Base-by-base conservation (phyloP, 2,329 filamentous ascomycete species). In the Thelonectria discophora region DNA sequence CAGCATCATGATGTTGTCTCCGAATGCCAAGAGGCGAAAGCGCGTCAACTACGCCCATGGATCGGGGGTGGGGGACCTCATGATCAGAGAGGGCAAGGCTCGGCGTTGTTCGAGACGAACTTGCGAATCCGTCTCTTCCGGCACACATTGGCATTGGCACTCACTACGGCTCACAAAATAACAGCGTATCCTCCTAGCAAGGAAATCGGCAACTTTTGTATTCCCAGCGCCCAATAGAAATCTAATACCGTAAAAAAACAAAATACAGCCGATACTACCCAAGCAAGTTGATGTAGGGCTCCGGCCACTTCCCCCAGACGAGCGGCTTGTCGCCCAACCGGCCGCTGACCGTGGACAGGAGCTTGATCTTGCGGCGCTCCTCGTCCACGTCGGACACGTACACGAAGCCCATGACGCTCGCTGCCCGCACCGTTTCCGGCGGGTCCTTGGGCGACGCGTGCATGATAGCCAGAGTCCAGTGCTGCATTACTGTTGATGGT, bases 381-480 rank as follows among this genome's bases (percentile, higher is more conserved):
- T 92, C 91, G 72, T 99, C 94, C 4, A 98, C 92, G 64, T 97
- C 92, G 1, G 92, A 90, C 15, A 98, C 91, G 72, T 97, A 97
- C 30, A 97, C 85, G 73, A 97, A 99, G 0, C 95, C 95, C 85
- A 96, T 90, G 30, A 98, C 89, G 58, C 90, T 90, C 8, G 93
- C 88, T 69, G 94, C 90, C 12, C 92, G 86, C 46, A 98, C 88
- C 1, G 87, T 85, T 49, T 92, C 88, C 7, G 90, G 85, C 1
- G 85, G 80, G 63, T 95, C 93, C 48, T 86, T 88, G 0, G 86
- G 78, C 2, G 86, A 84, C 47, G 91, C 93, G 73, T 93, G 88
- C 77, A 96, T 93, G 55, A 99, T 89, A 0, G 94, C 93, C 9
- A 98, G 80, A 1, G 97, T 84, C 74, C 90, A 91, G 72, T 97